phyloP scores from a whole-genome alignment of 306 rosid species.

The Cucumis cinereus region DNA sequence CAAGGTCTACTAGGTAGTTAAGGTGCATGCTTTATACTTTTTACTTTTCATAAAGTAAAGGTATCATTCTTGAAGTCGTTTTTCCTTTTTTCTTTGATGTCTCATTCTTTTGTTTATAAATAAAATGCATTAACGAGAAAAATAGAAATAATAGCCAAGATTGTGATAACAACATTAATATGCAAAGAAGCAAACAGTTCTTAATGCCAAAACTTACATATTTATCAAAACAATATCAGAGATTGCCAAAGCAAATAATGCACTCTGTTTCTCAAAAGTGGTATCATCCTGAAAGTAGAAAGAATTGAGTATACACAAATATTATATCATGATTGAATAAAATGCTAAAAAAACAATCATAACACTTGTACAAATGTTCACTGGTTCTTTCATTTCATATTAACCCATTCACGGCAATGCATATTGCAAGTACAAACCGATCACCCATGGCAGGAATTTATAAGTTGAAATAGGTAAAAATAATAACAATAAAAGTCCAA shows the following conservation, averaged over 20 bases:
- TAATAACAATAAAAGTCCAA: background rate
- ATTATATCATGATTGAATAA: slow-evolving; percentile 3
- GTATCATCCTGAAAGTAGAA: slow-evolving; percentile 70
- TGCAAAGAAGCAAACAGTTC: background rate
- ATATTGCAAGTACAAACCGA: background rate
- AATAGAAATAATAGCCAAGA: background rate
- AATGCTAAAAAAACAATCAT: background rate
- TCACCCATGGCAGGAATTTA: background rate
- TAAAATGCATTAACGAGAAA: background rate
- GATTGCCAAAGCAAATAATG: slow-evolving; percentile 77
- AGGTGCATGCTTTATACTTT: background rate
- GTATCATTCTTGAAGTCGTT: background rate
- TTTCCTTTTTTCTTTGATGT: background rate
- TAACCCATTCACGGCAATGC: background rate
- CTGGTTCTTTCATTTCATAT: background rate
- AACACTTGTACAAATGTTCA: background rate
- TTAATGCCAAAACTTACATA: slow-evolving; percentile 43
- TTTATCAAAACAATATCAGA: slow-evolving; percentile 78
- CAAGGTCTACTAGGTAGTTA: background rate
- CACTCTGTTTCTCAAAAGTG: slow-evolving; percentile 92
- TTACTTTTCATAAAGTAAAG: background rate
- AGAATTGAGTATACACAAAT: slow-evolving; percentile 1
- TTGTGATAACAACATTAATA: background rate
- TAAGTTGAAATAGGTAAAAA: background rate
- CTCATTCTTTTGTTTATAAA: background rate